Base-by-base conservation (phyloP, 208 protist species). In the Porcisia hertigi region DNA sequence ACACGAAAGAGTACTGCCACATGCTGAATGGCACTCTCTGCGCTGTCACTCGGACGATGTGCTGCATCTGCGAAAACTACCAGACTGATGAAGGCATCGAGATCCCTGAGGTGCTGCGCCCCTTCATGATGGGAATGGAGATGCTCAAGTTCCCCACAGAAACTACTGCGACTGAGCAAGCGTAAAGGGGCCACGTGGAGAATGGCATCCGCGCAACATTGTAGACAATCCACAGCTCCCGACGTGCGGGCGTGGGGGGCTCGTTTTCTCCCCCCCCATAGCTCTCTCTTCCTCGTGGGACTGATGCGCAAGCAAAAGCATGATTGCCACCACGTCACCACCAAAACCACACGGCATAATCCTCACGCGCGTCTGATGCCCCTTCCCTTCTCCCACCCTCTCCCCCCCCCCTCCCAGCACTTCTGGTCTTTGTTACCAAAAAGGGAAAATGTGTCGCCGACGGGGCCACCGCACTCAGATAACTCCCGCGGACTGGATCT, bases 21-120 rank as follows among this genome's bases (percentile, higher is more conserved):
- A 99, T 99, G 99, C 94, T 99, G 63, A 99, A 99, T 92, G 93
- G 97, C 54, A 99, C 98, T 12, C 86, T 99, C 43, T 96, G 90
- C 77, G 99, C 99, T 67, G 98, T 99, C 59, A 98, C 98, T 41
- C 95, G 99, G 76, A 99, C 98, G 47, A 97, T 99, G 78, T 99
- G 99, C 90, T 98, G 96, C 84, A 98, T 99, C 76, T 92, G 99
- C 72, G 99, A 99, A 92, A 99, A 99, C 91, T 99, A 99, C 84
- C 99, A 99, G 89, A 99, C 92, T 9, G 92, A 97, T 71, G 96
- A 98, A 75, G 97, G 96, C 80, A 94, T 98, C 65, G 67, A 93
- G 60, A 91, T 98, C 53, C 98, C 97, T 4, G 94, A 98, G 82
- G 96, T 97, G 64, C 91, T 98, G 47, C 88, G 90, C 9, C 92